phyloP scores from a whole-genome alignment of 192 early-diverging fungal species.

The Globomyces pollinis-pini region DNA sequence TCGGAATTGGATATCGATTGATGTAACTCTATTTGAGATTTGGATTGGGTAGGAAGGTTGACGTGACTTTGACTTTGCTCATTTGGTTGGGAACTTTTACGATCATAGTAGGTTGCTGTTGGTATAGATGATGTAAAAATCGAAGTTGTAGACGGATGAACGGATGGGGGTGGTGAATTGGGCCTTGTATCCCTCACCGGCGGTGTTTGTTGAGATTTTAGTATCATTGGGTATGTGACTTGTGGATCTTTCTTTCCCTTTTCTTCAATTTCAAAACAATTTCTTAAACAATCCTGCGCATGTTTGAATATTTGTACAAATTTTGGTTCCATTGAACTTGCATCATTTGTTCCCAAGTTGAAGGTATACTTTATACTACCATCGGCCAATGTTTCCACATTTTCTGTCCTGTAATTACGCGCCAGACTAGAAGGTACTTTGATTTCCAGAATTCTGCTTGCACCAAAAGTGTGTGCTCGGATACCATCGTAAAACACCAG shows the following conservation, averaged over 20 bases:
- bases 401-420: background rate
- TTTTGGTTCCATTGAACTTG: constrained; percentile 2
- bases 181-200: background rate
- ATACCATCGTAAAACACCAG: constrained; percentile 60
- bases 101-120: no score
- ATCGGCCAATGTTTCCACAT: background rate
- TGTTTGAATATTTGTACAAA: constrained; percentile 23
- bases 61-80: background rate
- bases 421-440: constrained; percentile 26
- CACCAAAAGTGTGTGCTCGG: constrained; percentile 22
- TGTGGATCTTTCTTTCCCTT: constrained; percentile 13
- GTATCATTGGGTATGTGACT: constrained; percentile 26
- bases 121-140: background rate
- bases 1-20: no score
- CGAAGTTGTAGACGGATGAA: background rate
- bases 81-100: background rate
- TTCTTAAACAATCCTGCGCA: constrained; percentile 42
- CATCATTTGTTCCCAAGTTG: background rate
- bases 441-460: constrained; percentile 11
- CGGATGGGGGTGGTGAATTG: background rate
- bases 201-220: constrained; percentile 35
- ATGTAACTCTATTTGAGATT: background rate
- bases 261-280: constrained; percentile 40
- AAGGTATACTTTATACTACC: background rate
- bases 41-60: background rate